Conservation (phyloP, 352 stramenopile species). For the Pythium angustatum region DNA sequence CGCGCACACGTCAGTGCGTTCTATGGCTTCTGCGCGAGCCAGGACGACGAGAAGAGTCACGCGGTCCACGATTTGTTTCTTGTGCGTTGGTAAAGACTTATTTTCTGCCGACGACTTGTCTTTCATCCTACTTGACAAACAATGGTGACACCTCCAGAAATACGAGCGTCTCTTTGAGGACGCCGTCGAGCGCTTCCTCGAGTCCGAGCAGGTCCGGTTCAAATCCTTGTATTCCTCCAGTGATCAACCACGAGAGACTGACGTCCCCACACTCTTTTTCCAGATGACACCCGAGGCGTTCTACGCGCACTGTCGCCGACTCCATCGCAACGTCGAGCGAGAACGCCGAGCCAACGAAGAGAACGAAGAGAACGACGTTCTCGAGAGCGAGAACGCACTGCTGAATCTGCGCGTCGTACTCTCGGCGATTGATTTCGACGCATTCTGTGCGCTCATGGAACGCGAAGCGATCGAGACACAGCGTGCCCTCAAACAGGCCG, state of each 20-base stretch:
- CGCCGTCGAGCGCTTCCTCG: conserved; percentile 44
- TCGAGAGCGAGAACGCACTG: conserved; percentile 29
- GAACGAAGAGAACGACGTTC: background rate
- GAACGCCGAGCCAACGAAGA: background rate
- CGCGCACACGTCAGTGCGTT: conserved; percentile 36
- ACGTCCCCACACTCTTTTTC: too few species aligned
- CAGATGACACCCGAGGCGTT: conserved; percentile 49
- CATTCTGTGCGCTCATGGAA: conserved; percentile 58
- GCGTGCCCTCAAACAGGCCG: conserved; percentile 45
- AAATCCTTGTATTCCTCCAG: background rate
- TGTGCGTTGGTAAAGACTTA: too few species aligned
- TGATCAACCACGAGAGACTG: background rate
- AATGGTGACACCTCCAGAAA: conserved; percentile 26
- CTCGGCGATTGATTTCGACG: conserved; percentile 53
- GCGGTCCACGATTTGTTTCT: conserved; percentile 45
- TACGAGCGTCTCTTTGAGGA: conserved; percentile 60
- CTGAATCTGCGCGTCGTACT: conserved; percentile 51
- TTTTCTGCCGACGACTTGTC: too few species aligned
- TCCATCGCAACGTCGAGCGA: conserved; percentile 36
- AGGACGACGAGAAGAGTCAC: conserved; percentile 47
- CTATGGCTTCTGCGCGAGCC: conserved; percentile 26
- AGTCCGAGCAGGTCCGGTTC: conserved; percentile 35
- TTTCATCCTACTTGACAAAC: background rate
- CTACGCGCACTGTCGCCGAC: conserved; percentile 45
- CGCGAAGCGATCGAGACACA: conserved; percentile 48